Percentiles rank a stretch among this genome's conserved stretches.
These are phyloP conservation scores for Sporothrix mexicana DNA, from an alignment of 2,329 filamentous ascomycete species.

Conservation along the genomic window DNA sequence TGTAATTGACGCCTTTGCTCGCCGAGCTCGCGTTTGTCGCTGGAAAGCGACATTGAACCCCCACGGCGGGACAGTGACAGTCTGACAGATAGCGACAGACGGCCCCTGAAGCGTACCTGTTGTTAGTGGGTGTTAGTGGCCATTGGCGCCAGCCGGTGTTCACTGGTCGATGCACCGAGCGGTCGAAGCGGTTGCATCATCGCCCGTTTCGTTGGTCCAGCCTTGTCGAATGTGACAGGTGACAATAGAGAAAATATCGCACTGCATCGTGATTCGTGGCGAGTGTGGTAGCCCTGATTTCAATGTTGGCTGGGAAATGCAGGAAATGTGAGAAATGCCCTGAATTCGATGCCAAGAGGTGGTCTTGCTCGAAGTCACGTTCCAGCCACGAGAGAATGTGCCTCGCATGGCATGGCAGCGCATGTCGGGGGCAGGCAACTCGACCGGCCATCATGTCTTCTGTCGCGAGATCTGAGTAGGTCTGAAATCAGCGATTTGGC, in stretches of 20 bases:
- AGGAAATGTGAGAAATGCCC: neutral
- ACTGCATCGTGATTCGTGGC: neutral
- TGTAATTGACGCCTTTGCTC: neutral
- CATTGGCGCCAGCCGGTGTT: neutral
- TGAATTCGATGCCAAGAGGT: constrained; percentile 1
- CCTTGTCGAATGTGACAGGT: constrained; percentile 11
- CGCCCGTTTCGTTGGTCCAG: neutral
- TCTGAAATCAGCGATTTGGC: neutral
- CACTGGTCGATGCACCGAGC: too few species aligned
- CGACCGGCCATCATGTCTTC: neutral
- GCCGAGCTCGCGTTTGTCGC: too few species aligned
- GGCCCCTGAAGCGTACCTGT: neutral
- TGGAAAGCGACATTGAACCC: too few species aligned
- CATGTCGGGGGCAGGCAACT: neutral
- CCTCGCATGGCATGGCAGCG: neutral
- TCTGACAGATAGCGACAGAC: neutral
- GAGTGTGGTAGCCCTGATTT: too few species aligned
- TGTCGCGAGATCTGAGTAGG: neutral
- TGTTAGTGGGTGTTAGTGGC: too few species aligned
- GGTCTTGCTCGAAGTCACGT: neutral
- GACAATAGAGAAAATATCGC: too few species aligned
- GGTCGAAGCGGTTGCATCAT: neutral
- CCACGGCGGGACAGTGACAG: constrained; percentile 3
- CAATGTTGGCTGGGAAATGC: neutral
- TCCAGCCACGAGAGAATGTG: too few species aligned